Base-by-base conservation (phyloP, 2,329 filamentous ascomycete genomes). In the Monilinia vaccinii-corymbosi region DNA sequence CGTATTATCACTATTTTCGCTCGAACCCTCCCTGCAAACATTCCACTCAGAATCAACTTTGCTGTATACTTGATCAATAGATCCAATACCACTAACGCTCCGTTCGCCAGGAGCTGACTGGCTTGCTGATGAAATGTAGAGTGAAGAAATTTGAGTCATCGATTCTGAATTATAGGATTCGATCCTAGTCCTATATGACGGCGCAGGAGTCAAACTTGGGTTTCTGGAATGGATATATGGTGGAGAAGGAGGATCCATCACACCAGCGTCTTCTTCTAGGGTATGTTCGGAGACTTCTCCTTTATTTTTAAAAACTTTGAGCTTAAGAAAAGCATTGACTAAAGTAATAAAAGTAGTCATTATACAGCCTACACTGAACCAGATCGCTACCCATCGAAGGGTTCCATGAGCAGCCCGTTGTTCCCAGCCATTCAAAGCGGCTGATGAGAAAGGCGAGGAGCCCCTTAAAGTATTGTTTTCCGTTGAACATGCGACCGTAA, bases 401-500 rank as follows among this genome's bases (percentile, higher is more conserved):
- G 49, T 38, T 13, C 49, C 57, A 55, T 40, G 57, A 16, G 49
- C 57, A 23, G 38, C 31, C 40, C 18, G 50, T n/a, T 60, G 57
- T 11, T 60, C 40, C 57, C 57, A 60, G 25, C 40, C 49, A 56
- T 23, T 31, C 18, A 55, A 5, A 25, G 57, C 49, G 32, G 32
- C 21, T 47, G 57, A 31, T 1, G 40, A n/a, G 16, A 46, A 55
- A 38, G 32, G 42, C 23, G 57, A 56, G 3, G 57, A 60, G 3
- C 62, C 64, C 1, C 64, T 57, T 51, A 65, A 51, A 47, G 50
- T 61, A 23, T 31, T 62, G 36, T 65, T 49, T 10, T 63, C 58
- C 58, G 60, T 73, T 2, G 65, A 69, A 60, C 75, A 77, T 14
- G 73, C 72, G 40, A 69, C 65, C 4, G 63, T 51, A 14, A 68